phyloP scores from a whole-genome alignment of 345 rosid species.

The Capsella bursapastoris region DNA sequence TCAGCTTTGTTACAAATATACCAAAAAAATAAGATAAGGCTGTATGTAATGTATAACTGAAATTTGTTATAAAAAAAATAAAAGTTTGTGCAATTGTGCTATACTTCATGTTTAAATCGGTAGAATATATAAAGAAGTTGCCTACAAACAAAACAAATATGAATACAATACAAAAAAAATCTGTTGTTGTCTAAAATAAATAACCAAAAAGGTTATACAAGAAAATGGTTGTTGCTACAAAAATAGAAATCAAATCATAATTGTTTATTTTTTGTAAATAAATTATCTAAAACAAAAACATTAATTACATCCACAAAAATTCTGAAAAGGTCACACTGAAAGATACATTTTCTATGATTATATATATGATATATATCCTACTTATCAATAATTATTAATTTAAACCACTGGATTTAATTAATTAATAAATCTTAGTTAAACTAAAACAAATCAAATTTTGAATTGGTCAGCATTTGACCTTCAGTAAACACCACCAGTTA shows the following conservation, averaged over 20 bases:
- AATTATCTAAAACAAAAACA: neutral
- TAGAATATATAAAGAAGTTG: neutral
- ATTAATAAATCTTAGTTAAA: conserved; percentile 13
- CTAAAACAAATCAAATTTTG: conserved; percentile 21
- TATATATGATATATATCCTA: neutral
- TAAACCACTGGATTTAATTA: conserved; percentile 2
- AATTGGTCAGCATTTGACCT: conserved; percentile 78
- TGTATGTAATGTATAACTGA: neutral
- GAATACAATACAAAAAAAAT: neutral
- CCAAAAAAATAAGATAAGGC: too few species aligned
- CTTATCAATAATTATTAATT: neutral
- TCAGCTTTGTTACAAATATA: neutral
- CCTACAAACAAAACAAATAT: neutral
- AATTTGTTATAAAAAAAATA: neutral
- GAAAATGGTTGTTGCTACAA: neutral
- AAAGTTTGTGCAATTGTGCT: neutral
- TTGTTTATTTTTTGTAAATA: neutral
- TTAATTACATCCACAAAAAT: neutral
- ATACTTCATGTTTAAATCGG: neutral
- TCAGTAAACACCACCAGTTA: conserved; percentile 33
- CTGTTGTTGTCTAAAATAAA: neutral
- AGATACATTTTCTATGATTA: neutral
- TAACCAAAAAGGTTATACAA: neutral
- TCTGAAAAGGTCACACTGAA: neutral
- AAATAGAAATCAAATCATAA: neutral